Evolutionary conservation across 345 rosid genomes (phyloP).

Genomic region (Raphanus sativus): DNA sequence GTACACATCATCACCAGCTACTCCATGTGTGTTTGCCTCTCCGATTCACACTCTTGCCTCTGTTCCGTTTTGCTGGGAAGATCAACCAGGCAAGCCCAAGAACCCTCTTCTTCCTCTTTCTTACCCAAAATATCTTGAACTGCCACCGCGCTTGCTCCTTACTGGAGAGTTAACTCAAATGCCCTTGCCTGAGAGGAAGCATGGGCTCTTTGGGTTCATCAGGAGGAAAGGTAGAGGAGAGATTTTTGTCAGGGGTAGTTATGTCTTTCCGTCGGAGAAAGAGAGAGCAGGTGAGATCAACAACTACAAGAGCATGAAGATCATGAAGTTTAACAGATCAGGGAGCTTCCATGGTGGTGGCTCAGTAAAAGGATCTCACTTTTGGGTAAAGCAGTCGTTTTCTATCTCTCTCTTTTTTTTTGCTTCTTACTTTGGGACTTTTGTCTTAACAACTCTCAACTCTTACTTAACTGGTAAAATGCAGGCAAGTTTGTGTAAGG

Average conservation of each 20-base stretch:
- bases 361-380: slow-evolving; percentile 47
- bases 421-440: neutral
- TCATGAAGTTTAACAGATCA: slow-evolving; percentile 44
- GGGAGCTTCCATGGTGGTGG: slow-evolving; percentile 45
- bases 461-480: neutral
- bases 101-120: slow-evolving; percentile 33
- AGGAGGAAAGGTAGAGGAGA: slow-evolving; percentile 48
- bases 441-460: neutral
- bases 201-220: slow-evolving; percentile 49
- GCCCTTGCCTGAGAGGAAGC: slow-evolving; percentile 49
- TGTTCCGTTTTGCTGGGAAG: slow-evolving; percentile 90
- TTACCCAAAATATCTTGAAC: slow-evolving; percentile 50
- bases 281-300: slow-evolving; percentile 40
- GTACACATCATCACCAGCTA: slow-evolving; percentile 50
- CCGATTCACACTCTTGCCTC: slow-evolving; percentile 61
- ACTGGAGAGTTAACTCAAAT: slow-evolving; percentile 40
- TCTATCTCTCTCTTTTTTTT: neutral
- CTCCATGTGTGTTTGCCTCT: slow-evolving; percentile 58
- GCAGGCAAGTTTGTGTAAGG: slow-evolving; percentile 61
- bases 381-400: slow-evolving; percentile 59
- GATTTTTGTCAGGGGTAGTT: slow-evolving; percentile 47
- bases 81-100: slow-evolving; percentile 85
- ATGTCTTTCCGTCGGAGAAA: slow-evolving; percentile 57
- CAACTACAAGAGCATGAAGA: slow-evolving; percentile 20
- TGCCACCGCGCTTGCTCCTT: slow-evolving; percentile 62